These are phyloP conservation scores for Colletotrichum sp. DNA, from an alignment of 2,329 filamentous ascomycete genomes.

Conservation along the genomic window DNA sequence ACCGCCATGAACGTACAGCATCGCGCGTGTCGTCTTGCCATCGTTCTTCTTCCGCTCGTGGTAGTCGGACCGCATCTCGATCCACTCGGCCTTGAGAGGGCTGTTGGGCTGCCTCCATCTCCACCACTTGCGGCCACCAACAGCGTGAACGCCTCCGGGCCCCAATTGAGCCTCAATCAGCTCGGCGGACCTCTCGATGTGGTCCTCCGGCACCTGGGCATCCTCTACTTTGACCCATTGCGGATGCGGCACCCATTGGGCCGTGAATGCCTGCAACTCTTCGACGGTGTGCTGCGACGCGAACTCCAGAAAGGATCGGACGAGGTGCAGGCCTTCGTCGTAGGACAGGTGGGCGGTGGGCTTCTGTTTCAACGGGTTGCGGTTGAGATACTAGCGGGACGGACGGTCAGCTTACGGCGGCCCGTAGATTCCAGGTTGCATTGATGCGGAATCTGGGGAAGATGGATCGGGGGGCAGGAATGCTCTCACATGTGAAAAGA, in stretches of 20 bases:
- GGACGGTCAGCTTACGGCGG: neutral
- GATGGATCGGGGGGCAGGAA: neutral
- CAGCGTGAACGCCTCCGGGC: constrained; percentile 70
- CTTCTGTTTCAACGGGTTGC: constrained; percentile 75
- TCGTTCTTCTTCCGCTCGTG: constrained; percentile 69
- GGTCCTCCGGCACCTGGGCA: constrained; percentile 67
- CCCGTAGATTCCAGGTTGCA: neutral
- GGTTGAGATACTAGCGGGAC: constrained; percentile 74
- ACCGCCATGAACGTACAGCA: constrained; percentile 93
- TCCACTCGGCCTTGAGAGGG: constrained; percentile 85
- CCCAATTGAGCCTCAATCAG: constrained; percentile 79
- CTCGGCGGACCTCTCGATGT: constrained; percentile 69
- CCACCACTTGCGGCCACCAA: constrained; percentile 90
- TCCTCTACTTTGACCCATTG: constrained; percentile 84
- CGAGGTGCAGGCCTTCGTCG: constrained; percentile 87
- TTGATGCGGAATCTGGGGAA: neutral
- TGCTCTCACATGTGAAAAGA: constrained; percentile 78
- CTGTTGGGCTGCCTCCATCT: constrained; percentile 76
- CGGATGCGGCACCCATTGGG: constrained; percentile 89
- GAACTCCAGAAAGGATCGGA: constrained; percentile 84
- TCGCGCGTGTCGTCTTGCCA: constrained; percentile 73
- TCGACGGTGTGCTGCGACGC: constrained; percentile 91
- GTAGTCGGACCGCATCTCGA: constrained; percentile 90
- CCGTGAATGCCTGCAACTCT: constrained; percentile 89
- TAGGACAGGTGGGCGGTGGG: constrained; percentile 93